Evolutionary conservation across 257 asterid genomes (phyloP).

Genomic region (Nicotiana sylvestris): DNA sequence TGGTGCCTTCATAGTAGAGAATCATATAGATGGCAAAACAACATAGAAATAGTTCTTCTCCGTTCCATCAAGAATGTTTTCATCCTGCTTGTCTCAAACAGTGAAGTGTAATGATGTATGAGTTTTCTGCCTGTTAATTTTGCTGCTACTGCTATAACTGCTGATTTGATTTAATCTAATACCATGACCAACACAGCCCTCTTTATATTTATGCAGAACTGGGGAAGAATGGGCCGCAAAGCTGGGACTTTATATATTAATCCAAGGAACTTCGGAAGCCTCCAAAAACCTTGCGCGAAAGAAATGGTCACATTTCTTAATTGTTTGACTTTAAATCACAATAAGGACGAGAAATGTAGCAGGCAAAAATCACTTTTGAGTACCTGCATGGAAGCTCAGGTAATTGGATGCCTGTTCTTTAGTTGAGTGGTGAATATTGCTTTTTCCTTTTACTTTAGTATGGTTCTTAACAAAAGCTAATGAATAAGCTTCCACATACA

Average conservation of each 20-base stretch:
- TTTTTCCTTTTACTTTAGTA: neutral
- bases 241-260: constrained; percentile 57
- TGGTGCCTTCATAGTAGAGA: neutral
- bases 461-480: neutral
- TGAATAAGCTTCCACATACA: too few relatives aligned
- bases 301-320: constrained; percentile 75
- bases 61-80: neutral
- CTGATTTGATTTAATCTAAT: neutral
- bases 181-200: neutral
- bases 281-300: constrained; percentile 84
- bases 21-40: neutral
- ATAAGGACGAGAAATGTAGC: constrained; percentile 58
- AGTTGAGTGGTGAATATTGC: neutral
- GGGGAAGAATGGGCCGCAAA: constrained; percentile 78
- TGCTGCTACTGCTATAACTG: neutral
- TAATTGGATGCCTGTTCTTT: constrained; percentile 9
- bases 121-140: neutral
- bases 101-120: neutral
- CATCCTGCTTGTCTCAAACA: neutral
- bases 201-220: neutral
- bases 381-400: constrained; percentile 92
- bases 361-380: constrained; percentile 65
- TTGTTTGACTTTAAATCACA: constrained; percentile 73
- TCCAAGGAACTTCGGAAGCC: constrained; percentile 73
- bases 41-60: neutral